Conservation (phyloP, 1,284 basidiomycete genomes). For the Megacollybia platyphylla region DNA sequence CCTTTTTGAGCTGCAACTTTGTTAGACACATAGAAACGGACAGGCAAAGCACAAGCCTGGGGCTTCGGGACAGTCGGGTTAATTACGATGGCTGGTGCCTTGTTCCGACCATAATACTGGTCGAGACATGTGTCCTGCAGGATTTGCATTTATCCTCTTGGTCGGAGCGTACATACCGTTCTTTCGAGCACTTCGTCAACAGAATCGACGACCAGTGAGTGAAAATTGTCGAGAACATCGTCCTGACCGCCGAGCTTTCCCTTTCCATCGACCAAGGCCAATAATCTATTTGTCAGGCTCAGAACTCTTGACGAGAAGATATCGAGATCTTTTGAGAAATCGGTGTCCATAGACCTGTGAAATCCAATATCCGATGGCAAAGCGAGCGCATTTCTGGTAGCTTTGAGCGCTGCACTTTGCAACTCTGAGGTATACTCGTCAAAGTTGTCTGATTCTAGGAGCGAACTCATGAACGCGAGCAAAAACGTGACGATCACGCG, state of each 20-base stretch:
- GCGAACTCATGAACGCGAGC: not conserved
- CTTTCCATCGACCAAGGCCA: slow-evolving; percentile 40
- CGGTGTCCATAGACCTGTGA: slow-evolving; percentile 72
- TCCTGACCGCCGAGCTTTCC: slow-evolving; percentile 57
- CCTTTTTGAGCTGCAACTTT: slow-evolving; percentile 16
- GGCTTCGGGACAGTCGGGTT: slow-evolving; percentile 18
- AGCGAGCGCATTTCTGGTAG: slow-evolving; percentile 44
- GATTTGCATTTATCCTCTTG: not conserved
- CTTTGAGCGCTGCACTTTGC: slow-evolving; percentile 44
- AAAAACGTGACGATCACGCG: too few relatives aligned
- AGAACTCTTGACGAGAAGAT: slow-evolving; percentile 48
- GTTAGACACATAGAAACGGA: not conserved
- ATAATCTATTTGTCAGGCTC: slow-evolving; percentile 48
- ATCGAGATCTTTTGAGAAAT: slow-evolving; percentile 57
- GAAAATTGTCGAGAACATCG: slow-evolving; percentile 74
- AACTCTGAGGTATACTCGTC: slow-evolving; percentile 31
- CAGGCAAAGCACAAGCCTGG: slow-evolving; percentile 15
- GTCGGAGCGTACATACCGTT: slow-evolving; percentile 40
- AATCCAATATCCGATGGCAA: slow-evolving; percentile 68
- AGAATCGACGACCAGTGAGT: slow-evolving; percentile 64
- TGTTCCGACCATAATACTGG: slow-evolving; percentile 60
- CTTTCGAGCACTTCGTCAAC: slow-evolving; percentile 81
- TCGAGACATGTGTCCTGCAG: slow-evolving; percentile 73
- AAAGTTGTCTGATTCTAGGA: slow-evolving; percentile 14
- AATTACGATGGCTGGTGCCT: slow-evolving; percentile 49